Evolutionary conservation across 83 land plant genomes (phyloP).

Genomic region (Diphasiastrum complanatum): DNA sequence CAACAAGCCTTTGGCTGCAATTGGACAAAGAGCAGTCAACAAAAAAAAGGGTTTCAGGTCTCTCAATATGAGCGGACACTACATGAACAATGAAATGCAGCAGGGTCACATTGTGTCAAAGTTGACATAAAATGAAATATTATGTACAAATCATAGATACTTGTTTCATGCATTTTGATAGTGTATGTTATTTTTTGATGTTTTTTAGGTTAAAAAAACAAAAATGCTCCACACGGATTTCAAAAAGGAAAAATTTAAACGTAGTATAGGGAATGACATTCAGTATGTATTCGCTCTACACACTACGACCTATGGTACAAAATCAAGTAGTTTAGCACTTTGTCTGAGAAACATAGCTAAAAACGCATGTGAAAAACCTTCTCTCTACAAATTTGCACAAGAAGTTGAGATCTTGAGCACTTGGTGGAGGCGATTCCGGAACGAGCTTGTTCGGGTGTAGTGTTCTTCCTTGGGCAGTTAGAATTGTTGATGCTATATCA

Average conservation of each 20-base stretch:
- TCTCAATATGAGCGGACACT: background rate
- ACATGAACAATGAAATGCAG: background rate
- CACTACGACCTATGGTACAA: background rate
- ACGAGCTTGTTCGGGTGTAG: background rate
- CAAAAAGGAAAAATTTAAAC: too few species aligned
- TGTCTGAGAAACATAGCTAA: too few species aligned
- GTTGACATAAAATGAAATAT: too few species aligned
- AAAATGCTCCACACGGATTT: too few species aligned
- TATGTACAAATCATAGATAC: too few species aligned
- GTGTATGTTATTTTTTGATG: too few species aligned
- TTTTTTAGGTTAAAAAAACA: too few species aligned
- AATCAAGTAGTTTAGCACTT: background rate
- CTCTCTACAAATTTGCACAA: slow-evolving; percentile 11
- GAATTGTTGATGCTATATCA: too few species aligned
- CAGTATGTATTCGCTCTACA: too few species aligned
- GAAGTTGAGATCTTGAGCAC: slow-evolving; percentile 3
- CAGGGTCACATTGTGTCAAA: too few species aligned
- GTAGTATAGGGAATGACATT: too few species aligned
- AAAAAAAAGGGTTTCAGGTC: background rate
- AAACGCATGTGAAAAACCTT: slow-evolving; percentile 4
- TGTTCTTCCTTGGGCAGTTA: background rate
- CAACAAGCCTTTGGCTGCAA: slow-evolving; percentile 25
- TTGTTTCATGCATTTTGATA: too few species aligned
- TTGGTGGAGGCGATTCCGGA: slow-evolving; percentile 19
- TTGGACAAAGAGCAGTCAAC: background rate